Evolutionary conservation across 768 basidiomycete species (phyloP), one percentile per base, ranked within the genome.

Genomic region (Boletellus emodensis): DNA sequence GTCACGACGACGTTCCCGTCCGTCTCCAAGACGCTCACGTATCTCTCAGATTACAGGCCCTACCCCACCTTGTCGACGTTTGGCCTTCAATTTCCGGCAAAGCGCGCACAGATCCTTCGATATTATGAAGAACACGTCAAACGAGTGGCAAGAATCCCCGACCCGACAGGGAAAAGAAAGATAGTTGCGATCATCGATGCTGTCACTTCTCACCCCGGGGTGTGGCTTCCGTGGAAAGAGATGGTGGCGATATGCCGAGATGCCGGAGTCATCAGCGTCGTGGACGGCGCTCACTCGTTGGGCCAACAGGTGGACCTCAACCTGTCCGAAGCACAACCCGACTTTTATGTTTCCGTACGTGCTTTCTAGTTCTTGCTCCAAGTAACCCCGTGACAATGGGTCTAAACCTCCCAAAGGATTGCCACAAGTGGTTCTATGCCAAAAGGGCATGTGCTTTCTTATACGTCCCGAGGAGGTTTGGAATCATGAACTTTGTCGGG

Each of bases 361-460:
- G 3, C 4, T 15, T 36, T 20, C 22, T n/a, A 30, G 20, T 26
- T 26, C 34, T 30, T 30, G 12, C 4, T 15, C 15, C 11, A 18
- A 34, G 1, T 15, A 9, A 13, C 40, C 26, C n/a, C 44, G 24
- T 8, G 26, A 28, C 26, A 28, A 38, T 18, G 32, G 2, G 13
- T 6, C 46, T 24, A 28, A 17, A 13, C 45, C 34, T 11, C 33
- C 4, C 3, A 15, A 48, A 88, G 81, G 91, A 91, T 58, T 86
- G 85, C 55, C 87, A 93, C 68, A 93, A 94, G 67, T 94, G 92
- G 90, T 69, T 92, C 2, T 83, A 76, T 57, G 74, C 80, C 3
- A 85, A 88, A 63, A 77, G 90, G 6, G 72, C 80, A 1, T 82
- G 76, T 40, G 82, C 87, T 0, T 71, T 85, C 14, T 70, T 94